Evolutionary conservation across 1,139 yeast species (phyloP), one percentile per base, ranked within the genome.

Genomic region (Debaryomyces nepalensis): DNA sequence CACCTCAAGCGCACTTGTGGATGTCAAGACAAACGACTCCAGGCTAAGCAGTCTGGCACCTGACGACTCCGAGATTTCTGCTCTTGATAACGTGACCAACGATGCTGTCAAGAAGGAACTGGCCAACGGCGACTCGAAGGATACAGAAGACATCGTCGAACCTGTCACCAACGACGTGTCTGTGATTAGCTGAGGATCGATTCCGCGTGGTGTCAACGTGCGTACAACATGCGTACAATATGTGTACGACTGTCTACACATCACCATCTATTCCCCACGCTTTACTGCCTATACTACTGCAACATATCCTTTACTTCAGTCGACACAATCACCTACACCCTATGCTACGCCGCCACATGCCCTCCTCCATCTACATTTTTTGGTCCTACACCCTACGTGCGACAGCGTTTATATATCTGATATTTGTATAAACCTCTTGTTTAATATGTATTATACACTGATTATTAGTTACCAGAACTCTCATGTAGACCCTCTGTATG

Each of bases 21-120:
- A 19, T 14, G 14, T 23, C 21, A 23, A 18, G 15, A 50, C 52
- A 42, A 54, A 49, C 44, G 53, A 46, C 40, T 52, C 58, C 14
- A 29, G 32, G n/a, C 32, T 16, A 16, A 29, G 32, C 21, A 29
- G 32, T 16, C 32, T 29, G 32, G 32, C 32, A 0, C 55, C 53
- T 5, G 71, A 68, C 41, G 75, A 69, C 37, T 61, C 70, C 4
- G 74, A 68, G 42, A 57, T 65, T 3, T 64, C 70, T 7, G 63
- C 47, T 15, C 32, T 46, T 19, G 49, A 41, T 36, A 44, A 37
- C 31, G 43, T 33, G 35, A 39, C 42, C 26, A 24, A 19, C 29
- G 41, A 38, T 20, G 21, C 30, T 21, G 19, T 31, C 11, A 38
- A 39, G 14, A 26, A 27, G n/a, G 42, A 34, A 11, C 7, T 12